Percentiles rank a stretch among this genome's conserved stretches.
Conservation (phyloP, 345 rosid species). For the Camelina laxa region DNA sequence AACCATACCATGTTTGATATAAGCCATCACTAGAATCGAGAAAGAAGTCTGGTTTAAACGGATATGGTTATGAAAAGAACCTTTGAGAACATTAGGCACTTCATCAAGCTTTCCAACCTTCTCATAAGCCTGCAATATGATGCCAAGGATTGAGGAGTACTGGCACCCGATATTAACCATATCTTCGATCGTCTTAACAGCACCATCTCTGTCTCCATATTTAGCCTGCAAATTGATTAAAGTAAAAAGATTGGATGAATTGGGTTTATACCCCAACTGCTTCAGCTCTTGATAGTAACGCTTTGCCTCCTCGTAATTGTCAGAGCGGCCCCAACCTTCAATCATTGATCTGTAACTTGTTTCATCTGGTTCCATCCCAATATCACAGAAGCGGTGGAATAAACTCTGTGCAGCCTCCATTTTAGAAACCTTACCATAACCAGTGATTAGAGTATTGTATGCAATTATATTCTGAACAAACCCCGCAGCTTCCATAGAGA, state of each 20-base stretch:
- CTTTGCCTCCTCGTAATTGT: conserved; percentile 54
- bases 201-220: conserved; percentile 71
- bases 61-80: conserved; percentile 66
- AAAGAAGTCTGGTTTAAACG: conserved; percentile 73
- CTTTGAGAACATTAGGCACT: conserved; percentile 69
- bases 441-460: conserved; percentile 76
- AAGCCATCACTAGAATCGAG: conserved; percentile 83
- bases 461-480: conserved; percentile 70
- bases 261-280: conserved; percentile 72
- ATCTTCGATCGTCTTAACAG: conserved; percentile 63
- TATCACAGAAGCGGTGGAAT: conserved; percentile 50
- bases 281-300: conserved; percentile 67
- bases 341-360: conserved; percentile 89
- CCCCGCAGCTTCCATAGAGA: conserved; percentile 61
- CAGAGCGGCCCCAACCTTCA: conserved; percentile 93
- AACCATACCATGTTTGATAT: conserved; percentile 71
- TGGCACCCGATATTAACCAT: conserved; percentile 76
- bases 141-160: conserved; percentile 68
- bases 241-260: conserved; percentile 80
- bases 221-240: conserved; percentile 75
- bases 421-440: conserved; percentile 76
- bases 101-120: conserved; percentile 62
- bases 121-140: conserved; percentile 76
- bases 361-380: conserved; percentile 77
- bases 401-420: conserved; percentile 70